These are phyloP conservation scores for Nepenthes gracilis DNA, from an alignment of 148 eudicot species.

Conservation along the genomic window DNA sequence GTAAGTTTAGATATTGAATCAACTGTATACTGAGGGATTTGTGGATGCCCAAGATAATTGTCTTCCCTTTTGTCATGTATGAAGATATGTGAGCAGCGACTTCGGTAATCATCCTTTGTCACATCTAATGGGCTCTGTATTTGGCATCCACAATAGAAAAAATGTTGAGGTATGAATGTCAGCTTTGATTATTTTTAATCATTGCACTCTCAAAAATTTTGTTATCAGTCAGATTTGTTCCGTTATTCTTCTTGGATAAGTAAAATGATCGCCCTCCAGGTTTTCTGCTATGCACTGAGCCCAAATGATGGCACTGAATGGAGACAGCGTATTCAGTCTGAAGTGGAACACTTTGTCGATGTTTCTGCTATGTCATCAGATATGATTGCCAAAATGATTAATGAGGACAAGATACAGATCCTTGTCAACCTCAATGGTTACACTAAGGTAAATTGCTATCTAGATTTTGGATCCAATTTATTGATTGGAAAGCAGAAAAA, in stretches of 20 bases:
- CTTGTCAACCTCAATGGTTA: conserved; percentile 93
- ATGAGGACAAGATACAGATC: conserved; percentile 81
- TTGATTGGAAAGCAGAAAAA: too few species aligned
- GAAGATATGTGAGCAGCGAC: conserved; percentile 94
- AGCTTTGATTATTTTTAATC: background rate
- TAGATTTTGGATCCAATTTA: background rate
- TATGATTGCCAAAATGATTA: conserved; percentile 68
- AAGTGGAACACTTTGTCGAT: conserved; percentile 83
- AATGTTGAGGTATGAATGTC: conserved; percentile 59
- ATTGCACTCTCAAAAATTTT: background rate
- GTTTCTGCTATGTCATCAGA: conserved; percentile 86
- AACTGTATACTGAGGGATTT: background rate
- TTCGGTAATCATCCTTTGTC: conserved; percentile 95
- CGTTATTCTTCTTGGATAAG: background rate
- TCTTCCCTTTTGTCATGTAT: conserved; percentile 5
- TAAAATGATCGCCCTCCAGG: conserved; percentile 24
- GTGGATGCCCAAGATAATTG: background rate
- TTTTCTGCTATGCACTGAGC: conserved; percentile 90
- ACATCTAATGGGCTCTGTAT: conserved; percentile 98
- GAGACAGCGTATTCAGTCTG: conserved; percentile 76
- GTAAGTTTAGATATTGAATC: conserved; percentile 25
- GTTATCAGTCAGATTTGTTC: background rate
- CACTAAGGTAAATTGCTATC: conserved; percentile 52
- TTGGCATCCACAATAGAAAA: conserved; percentile 85
- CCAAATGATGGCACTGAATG: conserved; percentile 89